Conservation (phyloP, 176 grass and related monocot genomes). For the Alopecurus myosuroides region DNA sequence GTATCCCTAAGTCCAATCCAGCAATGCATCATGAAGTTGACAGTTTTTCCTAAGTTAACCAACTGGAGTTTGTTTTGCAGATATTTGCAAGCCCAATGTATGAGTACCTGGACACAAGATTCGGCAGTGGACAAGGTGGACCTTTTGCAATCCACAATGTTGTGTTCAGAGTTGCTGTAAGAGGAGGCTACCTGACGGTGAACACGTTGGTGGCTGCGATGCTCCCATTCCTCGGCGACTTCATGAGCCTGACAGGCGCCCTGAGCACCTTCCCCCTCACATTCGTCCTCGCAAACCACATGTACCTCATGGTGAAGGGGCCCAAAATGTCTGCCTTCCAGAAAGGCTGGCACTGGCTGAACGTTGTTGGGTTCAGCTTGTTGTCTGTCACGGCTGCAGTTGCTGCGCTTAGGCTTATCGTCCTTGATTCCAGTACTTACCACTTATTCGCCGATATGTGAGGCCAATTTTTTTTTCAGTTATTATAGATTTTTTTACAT, state of each 20-base stretch:
- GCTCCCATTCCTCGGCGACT: constrained; percentile 86
- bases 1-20: background rate
- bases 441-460: constrained; percentile 90
- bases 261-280: constrained; percentile 92
- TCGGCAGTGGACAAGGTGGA: constrained; percentile 58
- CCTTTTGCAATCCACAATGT: constrained; percentile 72
- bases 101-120: constrained; percentile 84
- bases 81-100: constrained; percentile 99
- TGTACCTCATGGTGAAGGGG: constrained; percentile 74
- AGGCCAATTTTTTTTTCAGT: background rate
- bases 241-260: constrained; percentile 95
- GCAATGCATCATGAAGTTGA: background rate
- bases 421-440: constrained; percentile 77
- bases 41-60: background rate
- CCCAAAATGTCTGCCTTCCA: constrained; percentile 53
- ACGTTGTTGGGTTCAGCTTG: constrained; percentile 65
- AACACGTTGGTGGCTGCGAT: constrained; percentile 85
- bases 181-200: constrained; percentile 80
- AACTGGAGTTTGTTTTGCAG: constrained; percentile 25
- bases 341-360: constrained; percentile 88
- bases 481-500: constrained; percentile 2
- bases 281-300: constrained; percentile 93
- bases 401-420: constrained; percentile 76
- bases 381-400: constrained; percentile 57
- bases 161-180: constrained; percentile 60